phyloP scores from a whole-genome alignment of 2,329 filamentous ascomycete species.

The Hypoxylon sp. region DNA sequence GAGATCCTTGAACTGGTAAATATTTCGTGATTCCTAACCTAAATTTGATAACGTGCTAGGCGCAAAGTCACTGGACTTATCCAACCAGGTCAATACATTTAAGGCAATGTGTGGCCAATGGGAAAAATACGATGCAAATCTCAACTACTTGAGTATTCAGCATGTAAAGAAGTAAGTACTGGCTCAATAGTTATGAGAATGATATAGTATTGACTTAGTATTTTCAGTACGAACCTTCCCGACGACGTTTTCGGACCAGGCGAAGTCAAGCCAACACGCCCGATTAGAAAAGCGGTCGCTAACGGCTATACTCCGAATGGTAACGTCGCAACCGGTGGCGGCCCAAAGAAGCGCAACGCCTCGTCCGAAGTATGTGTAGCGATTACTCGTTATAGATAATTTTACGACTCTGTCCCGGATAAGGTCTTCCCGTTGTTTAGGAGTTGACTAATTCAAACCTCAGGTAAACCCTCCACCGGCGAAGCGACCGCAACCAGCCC shows the following conservation, averaged over 20 bases:
- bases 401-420: slow-evolving; percentile 32
- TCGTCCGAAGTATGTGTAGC: slow-evolving; percentile 49
- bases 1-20: slow-evolving; percentile 31
- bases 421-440: slow-evolving; percentile 15
- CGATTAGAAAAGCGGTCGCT: slow-evolving; percentile 57
- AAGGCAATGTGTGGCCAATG: slow-evolving; percentile 81
- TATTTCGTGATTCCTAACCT: slow-evolving; percentile 38
- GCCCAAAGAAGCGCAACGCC: slow-evolving; percentile 58
- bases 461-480: slow-evolving; percentile 45
- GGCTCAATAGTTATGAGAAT: slow-evolving; percentile 5
- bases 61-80: slow-evolving; percentile 77
- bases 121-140: slow-evolving; percentile 76
- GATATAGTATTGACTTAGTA: slow-evolving; percentile 36
- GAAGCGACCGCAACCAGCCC: slow-evolving; percentile 46
- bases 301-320: too few species aligned
- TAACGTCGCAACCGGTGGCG: too few species aligned
- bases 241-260: slow-evolving; percentile 87
- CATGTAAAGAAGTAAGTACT: slow-evolving; percentile 82
- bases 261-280: slow-evolving; percentile 72
- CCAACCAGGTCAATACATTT: slow-evolving; percentile 85
- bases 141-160: slow-evolving; percentile 81
- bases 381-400: too few species aligned
- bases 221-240: slow-evolving; percentile 79
- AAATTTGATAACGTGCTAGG: slow-evolving; percentile 56
- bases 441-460: slow-evolving; percentile 38